Percentiles rank a stretch among this genome's conserved stretches.
These are phyloP conservation scores for Phlegmacium glaucopus DNA, from an alignment of 768 basidiomycete genomes.

Conservation along the genomic window DNA sequence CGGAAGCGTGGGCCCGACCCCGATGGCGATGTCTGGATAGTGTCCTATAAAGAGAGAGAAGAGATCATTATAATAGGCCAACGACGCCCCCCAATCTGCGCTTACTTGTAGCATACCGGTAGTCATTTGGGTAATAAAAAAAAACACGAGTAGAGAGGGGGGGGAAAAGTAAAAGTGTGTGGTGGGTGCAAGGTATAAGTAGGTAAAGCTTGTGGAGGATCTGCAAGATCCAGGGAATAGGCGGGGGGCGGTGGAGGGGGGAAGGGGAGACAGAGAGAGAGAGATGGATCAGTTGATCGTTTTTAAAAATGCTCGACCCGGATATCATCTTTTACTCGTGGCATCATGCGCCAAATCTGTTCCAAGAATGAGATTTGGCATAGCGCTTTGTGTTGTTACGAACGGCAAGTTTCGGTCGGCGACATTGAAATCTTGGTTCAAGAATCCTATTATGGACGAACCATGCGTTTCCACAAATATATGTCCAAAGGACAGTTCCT, in stretches of 20 bases:
- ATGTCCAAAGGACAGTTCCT: constrained; percentile 33
- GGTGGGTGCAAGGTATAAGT: constrained; percentile 21
- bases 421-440: constrained; percentile 26
- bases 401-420: constrained; percentile 34
- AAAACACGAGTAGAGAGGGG: too few species aligned
- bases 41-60: constrained; percentile 40
- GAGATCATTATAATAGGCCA: constrained; percentile 7
- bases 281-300: constrained; percentile 29
- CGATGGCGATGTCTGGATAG: constrained; percentile 38
- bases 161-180: constrained; percentile 18
- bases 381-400: constrained; percentile 24
- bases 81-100: constrained; percentile 1
- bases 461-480: constrained; percentile 38
- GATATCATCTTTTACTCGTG: constrained; percentile 25
- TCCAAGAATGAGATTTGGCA: constrained; percentile 18
- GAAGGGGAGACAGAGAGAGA: too few species aligned
- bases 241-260: too few species aligned
- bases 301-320: constrained; percentile 26
- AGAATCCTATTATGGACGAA: constrained; percentile 37
- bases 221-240: constrained; percentile 20
- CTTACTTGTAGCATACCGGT: constrained; percentile 43
- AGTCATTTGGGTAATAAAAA: constrained; percentile 34
- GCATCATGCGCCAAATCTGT: constrained; percentile 18
- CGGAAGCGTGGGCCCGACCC: constrained; percentile 45
- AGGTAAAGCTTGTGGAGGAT: constrained; percentile 15